phyloP scores from a whole-genome alignment of 2,329 filamentous ascomycete genomes.

The Fusarium bactridioides region DNA sequence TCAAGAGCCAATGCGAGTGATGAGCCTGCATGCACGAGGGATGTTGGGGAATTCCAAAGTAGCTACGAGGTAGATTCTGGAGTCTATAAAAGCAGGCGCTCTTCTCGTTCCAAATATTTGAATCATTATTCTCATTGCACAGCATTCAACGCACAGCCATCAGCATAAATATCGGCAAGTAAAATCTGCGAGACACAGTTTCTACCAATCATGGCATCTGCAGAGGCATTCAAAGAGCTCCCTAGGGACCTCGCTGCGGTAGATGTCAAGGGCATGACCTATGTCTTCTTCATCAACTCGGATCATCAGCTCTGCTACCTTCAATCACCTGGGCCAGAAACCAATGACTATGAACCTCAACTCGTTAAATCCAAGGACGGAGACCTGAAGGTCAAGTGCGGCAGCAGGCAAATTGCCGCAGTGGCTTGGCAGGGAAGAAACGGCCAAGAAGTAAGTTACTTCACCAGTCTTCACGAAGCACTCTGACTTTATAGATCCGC shows the following conservation, averaged over 20 bases:
- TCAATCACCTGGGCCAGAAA: neutral
- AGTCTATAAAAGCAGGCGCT: neutral
- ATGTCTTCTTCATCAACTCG: neutral
- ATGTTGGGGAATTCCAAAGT: neutral
- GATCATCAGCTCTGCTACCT: neutral
- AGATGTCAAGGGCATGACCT: neutral
- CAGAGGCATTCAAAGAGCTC: neutral
- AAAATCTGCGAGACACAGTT: neutral
- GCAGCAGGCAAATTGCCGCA: neutral
- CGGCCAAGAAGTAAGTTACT: neutral
- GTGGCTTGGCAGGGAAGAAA: neutral
- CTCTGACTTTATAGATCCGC: neutral
- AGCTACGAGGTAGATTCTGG: accelerated
- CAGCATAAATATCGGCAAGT: neutral
- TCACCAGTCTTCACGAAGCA: accelerated
- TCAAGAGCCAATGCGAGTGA: neutral
- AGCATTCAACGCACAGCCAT: accelerated
- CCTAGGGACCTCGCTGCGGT: neutral
- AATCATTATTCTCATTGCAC: neutral
- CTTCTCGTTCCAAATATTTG: accelerated
- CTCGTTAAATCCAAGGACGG: neutral
- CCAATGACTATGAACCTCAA: neutral
- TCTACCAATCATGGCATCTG: neutral
- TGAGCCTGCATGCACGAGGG: neutral
- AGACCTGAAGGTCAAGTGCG: neutral